Evolutionary conservation across 768 basidiomycete genomes (phyloP).

Genomic region (Inosperma sp.): DNA sequence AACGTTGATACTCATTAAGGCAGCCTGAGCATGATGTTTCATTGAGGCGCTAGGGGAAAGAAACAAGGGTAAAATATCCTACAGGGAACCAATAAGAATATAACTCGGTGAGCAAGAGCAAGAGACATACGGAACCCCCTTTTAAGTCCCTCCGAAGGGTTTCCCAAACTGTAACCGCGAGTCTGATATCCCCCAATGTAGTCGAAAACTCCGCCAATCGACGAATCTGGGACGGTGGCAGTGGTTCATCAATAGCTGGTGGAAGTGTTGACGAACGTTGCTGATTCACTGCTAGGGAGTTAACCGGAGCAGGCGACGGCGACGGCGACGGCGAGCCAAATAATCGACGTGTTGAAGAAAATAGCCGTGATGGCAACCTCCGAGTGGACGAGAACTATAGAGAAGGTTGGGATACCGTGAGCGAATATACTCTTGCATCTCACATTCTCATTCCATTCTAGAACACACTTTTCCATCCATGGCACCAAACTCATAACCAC

Average conservation of each 20-base stretch:
- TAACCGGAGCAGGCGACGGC: conserved; percentile 37
- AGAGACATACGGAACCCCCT: conserved; percentile 68
- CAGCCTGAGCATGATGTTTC: conserved; percentile 55
- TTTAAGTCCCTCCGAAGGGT: conserved; percentile 80
- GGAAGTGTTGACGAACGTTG: conserved; percentile 3
- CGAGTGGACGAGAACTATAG: conserved; percentile 68
- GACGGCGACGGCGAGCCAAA: conserved; percentile 63
- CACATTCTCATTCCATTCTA: conserved; percentile 91
- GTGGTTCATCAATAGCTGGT: conserved; percentile 10
- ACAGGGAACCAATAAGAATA: conserved; percentile 5
- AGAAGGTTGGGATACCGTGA: conserved; percentile 9
- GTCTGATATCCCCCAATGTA: conserved; percentile 82
- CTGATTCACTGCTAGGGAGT: conserved; percentile 37
- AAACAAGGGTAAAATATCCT: conserved; percentile 82
- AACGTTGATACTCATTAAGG: conserved; percentile 47
- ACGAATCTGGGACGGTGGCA: conserved; percentile 64
- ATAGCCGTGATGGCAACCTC: conserved; percentile 77
- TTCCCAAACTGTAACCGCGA: conserved; percentile 84
- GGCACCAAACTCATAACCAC: conserved; percentile 85
- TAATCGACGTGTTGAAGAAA: conserved; percentile 78
- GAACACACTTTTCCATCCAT: conserved; percentile 93
- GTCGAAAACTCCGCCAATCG: conserved; percentile 97
- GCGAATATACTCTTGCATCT: conserved; percentile 8
- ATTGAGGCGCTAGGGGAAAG: conserved; percentile 62
- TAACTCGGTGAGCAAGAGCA: not conserved